These are phyloP conservation scores for Trametes pubescens DNA, from an alignment of 1,284 basidiomycete genomes.

Conservation along the genomic window DNA sequence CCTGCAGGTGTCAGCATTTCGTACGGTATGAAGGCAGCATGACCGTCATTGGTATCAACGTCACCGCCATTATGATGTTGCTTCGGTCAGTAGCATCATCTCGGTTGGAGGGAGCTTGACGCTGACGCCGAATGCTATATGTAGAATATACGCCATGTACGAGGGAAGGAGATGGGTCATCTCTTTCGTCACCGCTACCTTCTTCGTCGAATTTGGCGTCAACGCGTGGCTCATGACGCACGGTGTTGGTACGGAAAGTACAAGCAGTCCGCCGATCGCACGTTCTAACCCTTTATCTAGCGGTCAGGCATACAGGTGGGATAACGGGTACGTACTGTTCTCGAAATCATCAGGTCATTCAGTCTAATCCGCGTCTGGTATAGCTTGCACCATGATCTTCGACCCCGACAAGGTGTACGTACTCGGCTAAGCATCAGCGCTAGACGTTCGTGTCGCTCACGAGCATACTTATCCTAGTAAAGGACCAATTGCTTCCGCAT, in stretches of 20 bases:
- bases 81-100: conserved; percentile 47
- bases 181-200: conserved; percentile 45
- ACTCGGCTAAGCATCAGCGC: conserved; percentile 15
- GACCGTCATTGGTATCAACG: conserved; percentile 56
- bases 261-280: neutral
- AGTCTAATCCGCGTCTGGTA: conserved; percentile 5
- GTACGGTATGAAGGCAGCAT: conserved; percentile 60
- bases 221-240: conserved; percentile 57
- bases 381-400: conserved; percentile 65
- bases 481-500: conserved; percentile 49
- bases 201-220: conserved; percentile 51
- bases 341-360: neutral
- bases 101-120: neutral
- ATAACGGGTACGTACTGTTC: conserved; percentile 23
- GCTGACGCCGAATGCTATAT: neutral
- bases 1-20: conserved; percentile 52
- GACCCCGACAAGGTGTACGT: conserved; percentile 45
- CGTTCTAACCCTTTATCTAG: conserved; percentile 5
- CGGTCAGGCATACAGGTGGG: conserved; percentile 20
- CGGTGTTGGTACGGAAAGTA: conserved; percentile 28
- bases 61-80: conserved; percentile 64
- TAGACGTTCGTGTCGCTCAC: neutral
- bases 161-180: conserved; percentile 46
- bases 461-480: conserved; percentile 7
- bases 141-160: conserved; percentile 57